Evolutionary conservation across 495 filamentous ascomycete species (phyloP).

Genomic region (Thermochaetoides thermophila): DNA sequence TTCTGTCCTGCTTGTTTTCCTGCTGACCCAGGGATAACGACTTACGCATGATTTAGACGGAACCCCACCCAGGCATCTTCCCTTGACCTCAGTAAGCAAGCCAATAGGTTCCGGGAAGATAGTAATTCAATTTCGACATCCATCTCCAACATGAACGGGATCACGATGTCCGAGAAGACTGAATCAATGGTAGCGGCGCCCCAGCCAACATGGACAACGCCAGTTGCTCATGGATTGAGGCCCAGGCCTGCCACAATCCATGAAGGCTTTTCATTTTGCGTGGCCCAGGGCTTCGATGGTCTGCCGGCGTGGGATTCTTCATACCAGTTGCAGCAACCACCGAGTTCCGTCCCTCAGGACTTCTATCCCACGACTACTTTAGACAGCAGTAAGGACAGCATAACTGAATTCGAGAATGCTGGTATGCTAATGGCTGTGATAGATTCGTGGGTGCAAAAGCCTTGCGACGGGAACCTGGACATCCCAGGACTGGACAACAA

Average conservation of each 20-base stretch:
- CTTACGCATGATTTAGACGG: conserved; percentile 22
- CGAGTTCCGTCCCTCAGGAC: conserved; percentile 32
- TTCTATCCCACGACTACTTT: conserved; percentile 35
- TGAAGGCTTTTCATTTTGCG: conserved; percentile 43
- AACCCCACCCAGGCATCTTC: conserved; percentile 29
- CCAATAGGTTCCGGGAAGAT: conserved; percentile 25
- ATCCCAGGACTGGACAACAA: conserved; percentile 32
- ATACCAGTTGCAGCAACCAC: conserved; percentile 15
- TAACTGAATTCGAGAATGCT: too few relatives aligned
- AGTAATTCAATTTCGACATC: too few relatives aligned
- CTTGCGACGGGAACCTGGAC: conserved; percentile 35
- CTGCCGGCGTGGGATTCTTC: conserved; percentile 41
- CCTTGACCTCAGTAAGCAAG: conserved; percentile 25
- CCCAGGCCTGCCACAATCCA: conserved; percentile 42
- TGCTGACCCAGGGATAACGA: conserved; percentile 14
- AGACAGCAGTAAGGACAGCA: conserved; percentile 34
- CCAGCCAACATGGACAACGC: conserved; percentile 30
- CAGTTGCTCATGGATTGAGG: conserved; percentile 26
- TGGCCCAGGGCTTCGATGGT: conserved; percentile 33
- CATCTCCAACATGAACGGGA: conserved; percentile 29
- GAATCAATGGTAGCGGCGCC: conserved; percentile 25
- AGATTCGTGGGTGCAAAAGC: conserved; percentile 37
- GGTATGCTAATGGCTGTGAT: too few relatives aligned
- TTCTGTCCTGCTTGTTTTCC: conserved; percentile 2
- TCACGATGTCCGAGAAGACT: conserved; percentile 21